Evolutionary conservation across 345 rosid species (phyloP).

Genomic region (Salix viminalis): DNA sequence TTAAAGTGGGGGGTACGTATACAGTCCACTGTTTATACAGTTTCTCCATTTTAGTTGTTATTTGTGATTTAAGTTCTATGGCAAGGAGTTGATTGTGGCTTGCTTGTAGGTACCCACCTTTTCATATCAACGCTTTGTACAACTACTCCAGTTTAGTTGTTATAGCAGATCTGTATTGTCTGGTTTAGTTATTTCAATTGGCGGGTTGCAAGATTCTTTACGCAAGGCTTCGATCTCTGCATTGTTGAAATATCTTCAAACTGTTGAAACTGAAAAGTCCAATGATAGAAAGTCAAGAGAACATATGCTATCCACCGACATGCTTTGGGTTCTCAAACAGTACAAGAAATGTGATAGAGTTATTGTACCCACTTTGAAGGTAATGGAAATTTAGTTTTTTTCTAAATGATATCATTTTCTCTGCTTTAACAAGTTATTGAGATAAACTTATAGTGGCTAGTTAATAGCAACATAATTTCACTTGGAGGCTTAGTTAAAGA

Average conservation of each 20-base stretch:
- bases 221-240: slow-evolving; percentile 63
- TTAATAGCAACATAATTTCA: background rate
- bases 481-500: background rate
- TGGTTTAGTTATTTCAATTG: slow-evolving; percentile 81
- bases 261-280: slow-evolving; percentile 34
- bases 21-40: background rate
- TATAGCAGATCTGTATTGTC: slow-evolving; percentile 66
- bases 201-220: slow-evolving; percentile 90
- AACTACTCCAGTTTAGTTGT: slow-evolving; percentile 53
- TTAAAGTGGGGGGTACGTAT: slow-evolving; percentile 74
- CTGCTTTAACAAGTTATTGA: background rate
- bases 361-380: slow-evolving; percentile 81
- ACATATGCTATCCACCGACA: slow-evolving; percentile 46
- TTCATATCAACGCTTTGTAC: slow-evolving; percentile 78
- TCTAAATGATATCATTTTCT: background rate
- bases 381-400: slow-evolving; percentile 19
- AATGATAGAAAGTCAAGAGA: slow-evolving; percentile 43
- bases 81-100: slow-evolving; percentile 6
- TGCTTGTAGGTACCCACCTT: slow-evolving; percentile 70
- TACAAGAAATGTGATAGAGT: slow-evolving; percentile 76
- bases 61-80: slow-evolving; percentile 10
- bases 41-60: slow-evolving; percentile 13
- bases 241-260: slow-evolving; percentile 63
- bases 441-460: background rate
- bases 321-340: slow-evolving; percentile 75